Evolutionary conservation across 2,329 filamentous ascomycete genomes (phyloP).

Genomic region (Sarocladiaceae sp.): DNA sequence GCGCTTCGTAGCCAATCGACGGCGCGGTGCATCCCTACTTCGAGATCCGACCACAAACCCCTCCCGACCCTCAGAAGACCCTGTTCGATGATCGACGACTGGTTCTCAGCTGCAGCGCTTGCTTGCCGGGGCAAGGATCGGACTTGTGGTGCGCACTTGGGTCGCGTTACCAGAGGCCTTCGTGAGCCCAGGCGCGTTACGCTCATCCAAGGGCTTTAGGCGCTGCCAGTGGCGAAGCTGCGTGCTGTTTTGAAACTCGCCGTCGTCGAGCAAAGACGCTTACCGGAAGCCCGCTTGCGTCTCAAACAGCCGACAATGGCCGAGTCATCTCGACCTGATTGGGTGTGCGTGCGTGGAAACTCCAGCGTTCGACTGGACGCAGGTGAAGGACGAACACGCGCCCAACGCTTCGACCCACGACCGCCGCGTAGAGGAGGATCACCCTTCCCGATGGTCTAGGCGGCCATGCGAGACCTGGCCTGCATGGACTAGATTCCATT

Average conservation of each 20-base stretch:
- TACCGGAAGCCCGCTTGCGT: constrained; percentile 1
- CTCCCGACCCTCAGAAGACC: constrained; percentile 6
- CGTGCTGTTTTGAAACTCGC: neutral
- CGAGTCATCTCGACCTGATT: neutral
- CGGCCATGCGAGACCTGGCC: neutral
- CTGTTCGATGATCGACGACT: constrained; percentile 2
- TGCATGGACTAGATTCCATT: neutral
- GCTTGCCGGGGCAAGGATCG: too few relatives aligned
- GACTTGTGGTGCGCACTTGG: neutral
- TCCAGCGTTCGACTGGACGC: neutral
- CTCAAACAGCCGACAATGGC: neutral
- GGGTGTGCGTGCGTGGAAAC: constrained; percentile 2
- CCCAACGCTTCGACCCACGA: neutral
- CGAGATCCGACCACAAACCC: constrained; percentile 2
- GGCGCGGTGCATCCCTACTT: neutral
- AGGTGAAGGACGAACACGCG: neutral
- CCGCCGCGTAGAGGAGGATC: neutral
- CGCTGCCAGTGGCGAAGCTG: neutral
- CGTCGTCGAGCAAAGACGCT: neutral
- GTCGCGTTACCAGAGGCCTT: neutral
- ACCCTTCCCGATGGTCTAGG: neutral
- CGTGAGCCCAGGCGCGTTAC: constrained; percentile 1
- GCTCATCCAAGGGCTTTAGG: neutral
- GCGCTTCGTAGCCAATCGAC: constrained; percentile 3
- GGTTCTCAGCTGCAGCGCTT: neutral